Evolutionary conservation across 2,329 filamentous ascomycete species (phyloP).

Genomic region (Aspergillus sp.): DNA sequence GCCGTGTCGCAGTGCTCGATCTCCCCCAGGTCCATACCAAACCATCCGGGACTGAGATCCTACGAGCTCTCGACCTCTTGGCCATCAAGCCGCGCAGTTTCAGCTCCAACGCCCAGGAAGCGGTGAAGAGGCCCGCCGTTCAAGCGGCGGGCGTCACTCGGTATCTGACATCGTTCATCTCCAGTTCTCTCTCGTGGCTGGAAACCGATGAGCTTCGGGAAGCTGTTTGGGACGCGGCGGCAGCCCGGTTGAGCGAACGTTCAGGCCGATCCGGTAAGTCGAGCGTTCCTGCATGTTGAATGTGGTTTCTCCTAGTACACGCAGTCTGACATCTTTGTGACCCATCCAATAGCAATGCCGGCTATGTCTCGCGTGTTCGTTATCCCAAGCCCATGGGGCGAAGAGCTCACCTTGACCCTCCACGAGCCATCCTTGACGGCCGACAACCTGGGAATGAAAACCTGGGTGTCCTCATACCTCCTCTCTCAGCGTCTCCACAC

Average conservation of each 20-base stretch:
- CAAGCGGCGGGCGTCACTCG: slow-evolving; percentile 41
- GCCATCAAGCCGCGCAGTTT: slow-evolving; percentile 60
- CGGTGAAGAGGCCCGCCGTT: slow-evolving; percentile 30
- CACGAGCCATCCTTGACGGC: slow-evolving; percentile 85
- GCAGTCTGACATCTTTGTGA: neutral
- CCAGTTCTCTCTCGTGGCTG: slow-evolving; percentile 46
- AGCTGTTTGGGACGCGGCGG: slow-evolving; percentile 70
- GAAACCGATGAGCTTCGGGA: slow-evolving; percentile 44
- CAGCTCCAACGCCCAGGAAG: slow-evolving; percentile 24
- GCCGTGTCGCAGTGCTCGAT: slow-evolving; percentile 59
- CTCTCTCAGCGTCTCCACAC: slow-evolving; percentile 68
- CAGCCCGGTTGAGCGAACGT: slow-evolving; percentile 75
- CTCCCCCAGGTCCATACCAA: slow-evolving; percentile 81
- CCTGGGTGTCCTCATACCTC: slow-evolving; percentile 88
- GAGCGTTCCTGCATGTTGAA: neutral
- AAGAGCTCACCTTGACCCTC: slow-evolving; percentile 65
- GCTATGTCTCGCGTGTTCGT: slow-evolving; percentile 61
- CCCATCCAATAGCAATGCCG: slow-evolving; percentile 53
- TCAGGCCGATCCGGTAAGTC: slow-evolving; percentile 69
- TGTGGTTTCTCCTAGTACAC: neutral
- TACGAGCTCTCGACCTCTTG: slow-evolving; percentile 65
- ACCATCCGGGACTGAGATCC: slow-evolving; percentile 64
- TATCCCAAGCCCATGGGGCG: slow-evolving; percentile 49
- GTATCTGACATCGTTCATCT: slow-evolving; percentile 49
- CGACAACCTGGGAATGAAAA: slow-evolving; percentile 88